phyloP scores from a whole-genome alignment of 208 protist species.

The Paratrypanosoma confusum region DNA sequence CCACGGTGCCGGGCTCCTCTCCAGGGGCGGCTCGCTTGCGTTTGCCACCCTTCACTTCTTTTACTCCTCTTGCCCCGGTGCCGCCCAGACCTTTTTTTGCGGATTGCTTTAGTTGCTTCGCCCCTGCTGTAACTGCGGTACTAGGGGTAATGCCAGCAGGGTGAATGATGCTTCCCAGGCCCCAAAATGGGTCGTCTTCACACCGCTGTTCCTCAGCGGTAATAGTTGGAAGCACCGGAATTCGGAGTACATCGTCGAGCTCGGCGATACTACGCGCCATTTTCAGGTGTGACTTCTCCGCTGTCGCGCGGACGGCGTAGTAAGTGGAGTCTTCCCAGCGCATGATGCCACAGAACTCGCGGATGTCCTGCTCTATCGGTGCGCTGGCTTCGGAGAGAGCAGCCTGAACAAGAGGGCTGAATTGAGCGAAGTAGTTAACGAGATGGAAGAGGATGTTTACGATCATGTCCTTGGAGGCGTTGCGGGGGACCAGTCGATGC shows the following conservation, averaged over 20 bases:
- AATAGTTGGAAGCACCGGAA: conserved; percentile 49
- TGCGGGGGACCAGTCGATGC: conserved; percentile 31
- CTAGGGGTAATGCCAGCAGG: no score
- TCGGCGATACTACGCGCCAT: conserved; percentile 68
- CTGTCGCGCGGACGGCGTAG: conserved; percentile 89
- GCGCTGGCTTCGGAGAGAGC: conserved; percentile 24
- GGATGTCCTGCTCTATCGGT: conserved; percentile 82
- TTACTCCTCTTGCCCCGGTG: background rate
- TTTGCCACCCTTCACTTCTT: conserved; percentile 3
- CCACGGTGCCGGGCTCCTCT: no score
- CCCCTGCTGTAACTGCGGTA: no score
- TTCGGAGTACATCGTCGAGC: conserved; percentile 62
- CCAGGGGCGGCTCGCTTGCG: no score
- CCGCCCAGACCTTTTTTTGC: background rate
- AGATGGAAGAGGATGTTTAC: conserved; percentile 71
- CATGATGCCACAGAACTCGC: conserved; percentile 81
- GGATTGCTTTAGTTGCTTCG: conserved; percentile 4
- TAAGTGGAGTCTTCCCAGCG: conserved; percentile 92
- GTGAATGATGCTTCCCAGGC: no score
- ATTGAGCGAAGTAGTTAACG: conserved; percentile 78
- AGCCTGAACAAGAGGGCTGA: conserved; percentile 30
- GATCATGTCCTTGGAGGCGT: conserved; percentile 27
- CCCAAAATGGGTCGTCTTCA: conserved; percentile 71
- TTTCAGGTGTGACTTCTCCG: conserved; percentile 94
- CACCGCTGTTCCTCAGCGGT: conserved; percentile 64